These are phyloP conservation scores for Corymbia citriodora DNA, from an alignment of 441 rosid genomes.

Conservation along the genomic window DNA sequence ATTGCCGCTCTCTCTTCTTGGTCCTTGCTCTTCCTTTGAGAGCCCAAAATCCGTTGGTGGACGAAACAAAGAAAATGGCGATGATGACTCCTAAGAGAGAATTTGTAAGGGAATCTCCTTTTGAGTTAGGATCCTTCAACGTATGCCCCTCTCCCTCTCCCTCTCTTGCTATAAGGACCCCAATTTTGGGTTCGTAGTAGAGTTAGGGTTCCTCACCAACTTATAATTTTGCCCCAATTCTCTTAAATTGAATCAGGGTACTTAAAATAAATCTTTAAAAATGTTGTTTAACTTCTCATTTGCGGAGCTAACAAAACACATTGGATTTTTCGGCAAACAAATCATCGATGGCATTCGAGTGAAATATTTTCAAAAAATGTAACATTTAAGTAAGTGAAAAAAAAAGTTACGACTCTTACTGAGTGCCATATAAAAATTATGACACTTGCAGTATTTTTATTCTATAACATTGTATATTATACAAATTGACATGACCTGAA, in stretches of 20 bases:
- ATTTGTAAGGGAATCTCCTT: background rate
- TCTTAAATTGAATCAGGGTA: background rate
- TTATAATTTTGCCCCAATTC: background rate
- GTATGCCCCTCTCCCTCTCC: background rate
- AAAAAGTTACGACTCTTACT: rapidly evolving
- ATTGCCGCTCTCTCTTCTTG: background rate
- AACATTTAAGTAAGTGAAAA: rapidly evolving
- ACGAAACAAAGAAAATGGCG: background rate
- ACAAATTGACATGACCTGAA: background rate
- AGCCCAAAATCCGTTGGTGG: background rate
- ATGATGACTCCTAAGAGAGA: background rate
- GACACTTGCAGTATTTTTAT: too few species aligned
- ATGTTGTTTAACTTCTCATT: background rate
- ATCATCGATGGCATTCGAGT: rapidly evolving
- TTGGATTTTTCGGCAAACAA: too few species aligned
- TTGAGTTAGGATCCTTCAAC: background rate
- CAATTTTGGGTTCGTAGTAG: background rate
- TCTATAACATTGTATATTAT: background rate
- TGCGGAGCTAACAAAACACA: background rate
- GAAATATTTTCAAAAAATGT: background rate
- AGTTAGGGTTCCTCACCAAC: background rate
- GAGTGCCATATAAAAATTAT: background rate
- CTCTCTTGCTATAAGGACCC: background rate
- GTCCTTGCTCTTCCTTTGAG: background rate
- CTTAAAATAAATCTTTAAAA: background rate